Evolutionary conservation across 1,139 yeast genomes (phyloP), one percentile per base, ranked within the genome.

Genomic region (Kodamaea plutei): DNA sequence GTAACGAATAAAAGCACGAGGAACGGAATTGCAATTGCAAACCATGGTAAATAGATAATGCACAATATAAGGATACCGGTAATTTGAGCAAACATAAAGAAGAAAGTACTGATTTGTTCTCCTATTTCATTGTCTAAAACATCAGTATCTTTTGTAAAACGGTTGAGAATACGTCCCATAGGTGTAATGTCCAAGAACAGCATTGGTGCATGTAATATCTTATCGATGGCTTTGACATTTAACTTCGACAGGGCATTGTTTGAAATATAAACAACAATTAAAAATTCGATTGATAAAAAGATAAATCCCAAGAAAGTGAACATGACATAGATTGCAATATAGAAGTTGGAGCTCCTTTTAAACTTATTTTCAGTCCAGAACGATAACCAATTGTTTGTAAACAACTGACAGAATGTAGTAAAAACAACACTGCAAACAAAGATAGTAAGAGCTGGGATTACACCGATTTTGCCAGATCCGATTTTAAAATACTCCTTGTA

Each of bases 121-220:
- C 77, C 71, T 33, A 79, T 61, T 46, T 79, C 84, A 48, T 80
- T 82, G 51, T 85, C 95, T 41, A 84, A 58, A 21, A 80, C 77
- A 47, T 84, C 93, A 0, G 91, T 80, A 54, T 85, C 95, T 47
- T 83, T 84, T 0, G 94, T 80, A 44, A 76, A 75, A 40, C 82
- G 59, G 48, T 76, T 75, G 46, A 75, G 49, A 19, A 75, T 70
- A 50, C 80, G 60, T 10, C 82, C 82, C 54, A 71, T 59, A 9
- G 81, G 81, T 1, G 79, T 73, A 8, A 69, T 57, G 50, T 76
- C 82, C 61, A 74, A 61, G 42, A 63, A 75, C 23, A 70, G 52
- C 76, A 73, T 70, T 25, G 80, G 80, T 2, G 73, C 66, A 39
- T 63, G 64, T 33, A 73, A 44, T n/a, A 73, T 45, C 21, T 49